These are phyloP conservation scores for Epithele typhae DNA, from an alignment of 768 basidiomycete species.

Conservation along the genomic window DNA sequence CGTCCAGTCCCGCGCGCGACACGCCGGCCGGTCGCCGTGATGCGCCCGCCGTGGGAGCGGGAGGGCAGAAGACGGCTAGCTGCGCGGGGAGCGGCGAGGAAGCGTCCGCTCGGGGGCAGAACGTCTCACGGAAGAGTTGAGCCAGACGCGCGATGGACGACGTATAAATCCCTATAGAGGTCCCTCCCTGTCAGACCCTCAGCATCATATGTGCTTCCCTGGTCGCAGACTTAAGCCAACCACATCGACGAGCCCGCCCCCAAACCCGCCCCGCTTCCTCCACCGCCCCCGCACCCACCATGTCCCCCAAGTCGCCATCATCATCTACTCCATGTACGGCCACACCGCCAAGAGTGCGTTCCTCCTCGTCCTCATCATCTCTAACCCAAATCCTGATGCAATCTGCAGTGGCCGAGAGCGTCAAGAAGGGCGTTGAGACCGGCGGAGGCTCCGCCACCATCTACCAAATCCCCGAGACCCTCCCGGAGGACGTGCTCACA, in stretches of 20 bases:
- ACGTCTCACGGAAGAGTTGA: slow-evolving; percentile 11
- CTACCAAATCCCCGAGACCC: slow-evolving; percentile 72
- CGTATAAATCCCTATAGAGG: slow-evolving; percentile 3
- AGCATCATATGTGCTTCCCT: slow-evolving; percentile 18
- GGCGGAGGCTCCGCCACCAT: slow-evolving; percentile 44
- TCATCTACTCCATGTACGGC: slow-evolving; percentile 75
- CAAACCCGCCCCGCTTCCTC: slow-evolving; percentile 6
- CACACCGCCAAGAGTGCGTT: slow-evolving; percentile 64
- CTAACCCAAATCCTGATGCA: slow-evolving; percentile 1
- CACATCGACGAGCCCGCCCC: slow-evolving; percentile 14
- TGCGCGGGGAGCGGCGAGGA: too few relatives aligned
- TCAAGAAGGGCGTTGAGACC: slow-evolving; percentile 36
- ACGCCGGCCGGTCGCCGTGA: too few relatives aligned
- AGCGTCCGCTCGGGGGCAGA: slow-evolving; percentile 13
- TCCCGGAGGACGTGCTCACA: slow-evolving; percentile 58
- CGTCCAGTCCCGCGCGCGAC: too few relatives aligned
- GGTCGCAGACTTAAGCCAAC: slow-evolving; percentile 15
- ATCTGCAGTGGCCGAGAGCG: slow-evolving; percentile 54
- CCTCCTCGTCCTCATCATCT: neutral
- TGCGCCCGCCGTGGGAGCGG: too few relatives aligned
- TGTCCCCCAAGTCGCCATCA: slow-evolving; percentile 58
- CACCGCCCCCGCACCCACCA: slow-evolving; percentile 7
- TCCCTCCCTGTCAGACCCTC: neutral
- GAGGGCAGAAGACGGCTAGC: too few relatives aligned
- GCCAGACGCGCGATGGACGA: neutral